Conservation (phyloP, 2,329 filamentous ascomycete species). For the Penicillium nordicum region DNA sequence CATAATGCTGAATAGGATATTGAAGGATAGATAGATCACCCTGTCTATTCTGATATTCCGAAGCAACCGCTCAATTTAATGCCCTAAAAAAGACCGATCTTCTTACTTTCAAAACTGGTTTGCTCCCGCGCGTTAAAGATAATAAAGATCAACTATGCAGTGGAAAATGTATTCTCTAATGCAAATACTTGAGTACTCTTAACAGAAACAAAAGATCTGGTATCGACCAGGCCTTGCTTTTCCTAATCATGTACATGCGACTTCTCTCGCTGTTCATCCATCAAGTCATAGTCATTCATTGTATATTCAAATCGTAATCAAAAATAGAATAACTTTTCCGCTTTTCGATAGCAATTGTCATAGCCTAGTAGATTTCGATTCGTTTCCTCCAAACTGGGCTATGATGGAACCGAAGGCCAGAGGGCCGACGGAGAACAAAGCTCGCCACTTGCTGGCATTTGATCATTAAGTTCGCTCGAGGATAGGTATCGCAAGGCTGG, state of each 20-base stretch:
- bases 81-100: neutral
- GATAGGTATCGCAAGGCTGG: conserved; percentile 6
- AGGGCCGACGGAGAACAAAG: conserved; percentile 9
- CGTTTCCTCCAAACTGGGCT: conserved; percentile 6
- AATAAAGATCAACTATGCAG: neutral
- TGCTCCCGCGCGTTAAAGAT: neutral
- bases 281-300: conserved; percentile 27
- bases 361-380: conserved; percentile 11
- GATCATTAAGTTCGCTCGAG: conserved; percentile 4
- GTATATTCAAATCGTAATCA: conserved; percentile 25
- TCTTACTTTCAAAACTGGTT: neutral
- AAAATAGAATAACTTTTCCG: conserved; percentile 22
- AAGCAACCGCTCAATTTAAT: neutral
- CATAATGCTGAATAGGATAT: neutral
- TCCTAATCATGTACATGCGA: conserved; percentile 31
- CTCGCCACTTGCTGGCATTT: conserved; percentile 3
- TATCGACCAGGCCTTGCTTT: conserved; percentile 22
- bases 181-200: conserved; percentile 3
- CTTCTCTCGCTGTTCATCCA: conserved; percentile 20
- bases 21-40: neutral
- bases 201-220: conserved; percentile 20
- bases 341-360: conserved; percentile 18
- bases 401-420: conserved; percentile 4
- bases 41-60: neutral
- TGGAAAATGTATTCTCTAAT: neutral